phyloP scores from a whole-genome alignment of 2,329 filamentous ascomycete genomes.

The Fusarium miscanthi region DNA sequence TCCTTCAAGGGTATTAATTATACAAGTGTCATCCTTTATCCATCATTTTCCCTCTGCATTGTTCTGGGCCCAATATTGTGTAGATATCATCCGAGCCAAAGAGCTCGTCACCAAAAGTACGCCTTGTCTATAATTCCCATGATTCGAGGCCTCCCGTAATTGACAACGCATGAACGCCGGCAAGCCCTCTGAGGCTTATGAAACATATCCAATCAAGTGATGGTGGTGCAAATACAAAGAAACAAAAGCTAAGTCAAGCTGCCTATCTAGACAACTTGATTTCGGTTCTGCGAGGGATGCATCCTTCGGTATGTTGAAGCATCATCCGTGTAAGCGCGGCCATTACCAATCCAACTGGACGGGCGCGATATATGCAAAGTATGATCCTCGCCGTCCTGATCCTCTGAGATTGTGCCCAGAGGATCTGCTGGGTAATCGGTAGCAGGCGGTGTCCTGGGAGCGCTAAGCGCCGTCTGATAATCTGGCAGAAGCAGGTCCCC shows the following conservation, averaged over 20 bases:
- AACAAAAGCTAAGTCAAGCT: neutral
- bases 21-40: conserved; percentile 35
- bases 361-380: conserved; percentile 42
- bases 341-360: conserved; percentile 36
- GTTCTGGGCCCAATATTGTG: conserved; percentile 25
- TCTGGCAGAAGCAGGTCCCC: conserved; percentile 69
- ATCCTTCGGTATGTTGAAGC: conserved; percentile 36
- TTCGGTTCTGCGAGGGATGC: conserved; percentile 34
- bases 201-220: conserved; percentile 21
- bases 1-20: conserved; percentile 41
- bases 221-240: neutral
- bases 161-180: conserved; percentile 31
- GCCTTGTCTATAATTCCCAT: conserved; percentile 39
- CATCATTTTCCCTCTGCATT: conserved; percentile 9
- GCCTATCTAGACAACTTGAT: conserved; percentile 30
- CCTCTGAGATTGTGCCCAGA: conserved; percentile 50
- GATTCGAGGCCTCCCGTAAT: conserved; percentile 4
- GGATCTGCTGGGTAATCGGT: conserved; percentile 46
- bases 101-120: conserved; percentile 13
- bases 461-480: conserved; percentile 71
- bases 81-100: conserved; percentile 13
- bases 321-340: conserved; percentile 44
- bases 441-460: conserved; percentile 60
- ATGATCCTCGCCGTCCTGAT: conserved; percentile 42
- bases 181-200: conserved; percentile 18